Base-by-base conservation (phyloP, 164 flowering plant species). In the Kalanchoe fedtschenkoi region DNA sequence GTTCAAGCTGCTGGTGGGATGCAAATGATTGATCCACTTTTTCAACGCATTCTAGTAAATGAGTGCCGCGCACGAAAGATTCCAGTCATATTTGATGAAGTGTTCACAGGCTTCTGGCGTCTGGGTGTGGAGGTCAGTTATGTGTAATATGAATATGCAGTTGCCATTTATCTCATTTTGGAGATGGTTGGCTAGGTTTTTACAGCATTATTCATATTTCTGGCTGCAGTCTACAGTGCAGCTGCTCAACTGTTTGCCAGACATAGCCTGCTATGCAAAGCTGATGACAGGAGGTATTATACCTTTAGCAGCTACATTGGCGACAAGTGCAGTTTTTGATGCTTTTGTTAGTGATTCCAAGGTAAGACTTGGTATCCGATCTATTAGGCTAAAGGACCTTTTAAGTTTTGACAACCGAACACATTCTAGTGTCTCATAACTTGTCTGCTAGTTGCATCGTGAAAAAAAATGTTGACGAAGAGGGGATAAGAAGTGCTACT, bases 81-180 rank as follows among this genome's bases (percentile, higher is more conserved):
- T 72, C 99, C 99, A 34, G 85, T 90, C 13, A 87, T 93, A 51
- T 88, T 88, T 80, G 99, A 90, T 78, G 97, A 90, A 72, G 91
- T 93, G 62, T 93, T 88, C 69, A 87, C 96, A 4, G 99, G 99
- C 58, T 93, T 87, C 63, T 90, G 99, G 99, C 99, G 97, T 61
- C 79, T 93, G 67, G 99, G 97, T 63, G 77, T 62, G 42, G 97
- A 93, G 97, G 99, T 93, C 35, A 16, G 80, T 69, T 42, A 42
- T 26, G 28, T 24, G 80, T 69, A 38, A 42, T 26, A 22, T 24
- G 42, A 16, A 15, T 1, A 64, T 61, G 11, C 34, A 37, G 30
- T 41, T 62, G n/a, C 60, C 64, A 66, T 63, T 62, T 35, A 30
- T 63, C 58, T 38, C 24, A 42, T 9, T 17, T n/a, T 34, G 28